Percentiles rank a stretch among this genome's conserved stretches.
phyloP scores from a whole-genome alignment of 1,284 basidiomycete genomes.

The Xerocomus nothofagi region DNA sequence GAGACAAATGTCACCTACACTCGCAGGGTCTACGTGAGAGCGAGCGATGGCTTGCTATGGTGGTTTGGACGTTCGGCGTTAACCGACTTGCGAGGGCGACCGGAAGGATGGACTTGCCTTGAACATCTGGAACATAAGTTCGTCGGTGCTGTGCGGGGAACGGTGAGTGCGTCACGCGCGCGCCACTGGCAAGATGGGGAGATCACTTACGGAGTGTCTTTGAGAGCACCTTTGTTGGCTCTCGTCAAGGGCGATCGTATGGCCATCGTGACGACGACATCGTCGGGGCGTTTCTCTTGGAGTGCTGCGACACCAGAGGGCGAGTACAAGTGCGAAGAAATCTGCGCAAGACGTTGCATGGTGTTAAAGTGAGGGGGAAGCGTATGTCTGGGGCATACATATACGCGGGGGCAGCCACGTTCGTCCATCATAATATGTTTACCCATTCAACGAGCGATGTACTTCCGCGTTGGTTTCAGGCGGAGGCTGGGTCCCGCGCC shows the following conservation, averaged over 20 bases:
- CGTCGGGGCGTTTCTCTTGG: constrained; percentile 59
- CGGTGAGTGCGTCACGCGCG: constrained; percentile 6
- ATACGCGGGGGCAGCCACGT: no score
- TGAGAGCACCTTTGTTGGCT: constrained; percentile 78
- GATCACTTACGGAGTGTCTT: constrained; percentile 60
- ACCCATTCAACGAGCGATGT: no score
- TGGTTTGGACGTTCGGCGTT: neutral
- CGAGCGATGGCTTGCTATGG: constrained; percentile 59
- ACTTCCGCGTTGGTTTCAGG: no score
- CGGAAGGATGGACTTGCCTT: constrained; percentile 45
- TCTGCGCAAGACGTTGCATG: constrained; percentile 59
- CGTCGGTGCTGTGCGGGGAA: constrained; percentile 57
- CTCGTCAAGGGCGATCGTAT: constrained; percentile 75
- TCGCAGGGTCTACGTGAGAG: constrained; percentile 63
- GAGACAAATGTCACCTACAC: constrained; percentile 79
- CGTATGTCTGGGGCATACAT: no score
- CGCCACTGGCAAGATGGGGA: neutral
- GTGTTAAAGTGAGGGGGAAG: no score
- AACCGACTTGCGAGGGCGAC: neutral
- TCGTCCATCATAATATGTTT: no score
- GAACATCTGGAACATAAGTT: constrained; percentile 77
- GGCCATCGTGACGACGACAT: constrained; percentile 80
- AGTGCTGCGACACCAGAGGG: constrained; percentile 45
- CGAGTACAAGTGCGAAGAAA: constrained; percentile 58
- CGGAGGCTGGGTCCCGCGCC: no score